Conservation (phyloP, 495 filamentous ascomycete species). For the Penicillium parvum region DNA sequence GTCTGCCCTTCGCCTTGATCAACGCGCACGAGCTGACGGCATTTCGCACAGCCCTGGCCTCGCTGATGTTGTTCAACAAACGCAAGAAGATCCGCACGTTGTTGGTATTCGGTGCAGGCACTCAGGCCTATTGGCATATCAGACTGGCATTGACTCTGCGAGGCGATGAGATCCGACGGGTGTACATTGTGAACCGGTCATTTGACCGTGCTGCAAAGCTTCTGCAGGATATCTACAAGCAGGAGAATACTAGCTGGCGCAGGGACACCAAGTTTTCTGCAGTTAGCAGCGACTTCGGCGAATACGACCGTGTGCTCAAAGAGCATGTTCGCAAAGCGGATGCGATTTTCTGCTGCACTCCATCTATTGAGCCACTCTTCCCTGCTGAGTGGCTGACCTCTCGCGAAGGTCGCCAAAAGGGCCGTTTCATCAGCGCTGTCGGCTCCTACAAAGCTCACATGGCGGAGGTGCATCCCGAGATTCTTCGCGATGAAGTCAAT, state of each 20-base stretch:
- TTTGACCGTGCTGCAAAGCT: slow-evolving; percentile 56
- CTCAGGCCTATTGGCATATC: slow-evolving; percentile 92
- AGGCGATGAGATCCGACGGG: slow-evolving; percentile 63
- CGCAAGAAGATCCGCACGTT: slow-evolving; percentile 67
- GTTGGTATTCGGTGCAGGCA: slow-evolving; percentile 83
- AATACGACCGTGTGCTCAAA: slow-evolving; percentile 63
- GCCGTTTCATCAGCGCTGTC: slow-evolving; percentile 72
- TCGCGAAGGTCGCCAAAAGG: slow-evolving; percentile 66
- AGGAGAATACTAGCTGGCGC: slow-evolving; percentile 45
- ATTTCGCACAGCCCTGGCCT: slow-evolving; percentile 86
- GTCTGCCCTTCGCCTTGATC: slow-evolving; percentile 71
- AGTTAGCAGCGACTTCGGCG: slow-evolving; percentile 65
- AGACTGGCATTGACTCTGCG: slow-evolving; percentile 74
- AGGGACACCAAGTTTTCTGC: slow-evolving; percentile 65
- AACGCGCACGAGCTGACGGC: slow-evolving; percentile 85
- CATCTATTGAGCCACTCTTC: slow-evolving; percentile 56
- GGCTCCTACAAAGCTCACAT: slow-evolving; percentile 83
- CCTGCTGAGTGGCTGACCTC: slow-evolving; percentile 60
- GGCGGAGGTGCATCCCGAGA: slow-evolving; percentile 75
- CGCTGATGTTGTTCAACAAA: slow-evolving; percentile 66
- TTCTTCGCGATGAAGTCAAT: slow-evolving; percentile 65
- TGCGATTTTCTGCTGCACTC: slow-evolving; percentile 79
- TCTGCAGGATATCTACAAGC: slow-evolving; percentile 53
- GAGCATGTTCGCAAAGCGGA: slow-evolving; percentile 65
- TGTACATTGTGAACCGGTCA: slow-evolving; percentile 75